These are phyloP conservation scores for Fusarium azukiicola DNA, from an alignment of 2,329 filamentous ascomycete genomes.

Conservation along the genomic window DNA sequence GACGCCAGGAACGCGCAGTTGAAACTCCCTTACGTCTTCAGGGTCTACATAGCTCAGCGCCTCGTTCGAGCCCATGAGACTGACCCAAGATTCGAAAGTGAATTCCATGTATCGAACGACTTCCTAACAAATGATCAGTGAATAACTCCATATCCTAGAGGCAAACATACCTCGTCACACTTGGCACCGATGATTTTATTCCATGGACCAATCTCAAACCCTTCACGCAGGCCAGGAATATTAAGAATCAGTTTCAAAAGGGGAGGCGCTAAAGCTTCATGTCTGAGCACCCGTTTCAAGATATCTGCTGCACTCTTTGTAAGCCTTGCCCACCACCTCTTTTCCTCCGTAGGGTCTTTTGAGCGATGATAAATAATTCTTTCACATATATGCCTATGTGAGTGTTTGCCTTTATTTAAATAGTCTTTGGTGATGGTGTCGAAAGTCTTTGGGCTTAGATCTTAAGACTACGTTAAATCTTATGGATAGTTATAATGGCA, in stretches of 20 bases:
- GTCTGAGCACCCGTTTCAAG: not conserved
- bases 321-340: not conserved
- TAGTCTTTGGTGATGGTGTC: not conserved
- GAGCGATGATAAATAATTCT: not conserved
- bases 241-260: not conserved
- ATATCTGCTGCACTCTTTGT: not conserved
- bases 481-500: not conserved
- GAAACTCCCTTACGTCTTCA: conserved; percentile 15
- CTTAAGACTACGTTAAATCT: not conserved
- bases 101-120: conserved; percentile 24
- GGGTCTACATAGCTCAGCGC: conserved; percentile 14
- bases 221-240: not conserved
- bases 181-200: not conserved
- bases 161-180: not conserved
- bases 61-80: conserved; percentile 17
- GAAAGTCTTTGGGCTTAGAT: not conserved
- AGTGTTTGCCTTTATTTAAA: not conserved
- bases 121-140: too few species aligned
- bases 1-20: conserved; percentile 11
- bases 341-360: not conserved
- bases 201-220: not conserved
- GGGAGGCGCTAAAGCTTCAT: not conserved
- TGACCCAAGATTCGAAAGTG: conserved; percentile 5
- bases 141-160: not conserved
- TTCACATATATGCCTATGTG: not conserved